Conservation (phyloP, 768 basidiomycete genomes). For the Boletus pseudopeckii region DNA sequence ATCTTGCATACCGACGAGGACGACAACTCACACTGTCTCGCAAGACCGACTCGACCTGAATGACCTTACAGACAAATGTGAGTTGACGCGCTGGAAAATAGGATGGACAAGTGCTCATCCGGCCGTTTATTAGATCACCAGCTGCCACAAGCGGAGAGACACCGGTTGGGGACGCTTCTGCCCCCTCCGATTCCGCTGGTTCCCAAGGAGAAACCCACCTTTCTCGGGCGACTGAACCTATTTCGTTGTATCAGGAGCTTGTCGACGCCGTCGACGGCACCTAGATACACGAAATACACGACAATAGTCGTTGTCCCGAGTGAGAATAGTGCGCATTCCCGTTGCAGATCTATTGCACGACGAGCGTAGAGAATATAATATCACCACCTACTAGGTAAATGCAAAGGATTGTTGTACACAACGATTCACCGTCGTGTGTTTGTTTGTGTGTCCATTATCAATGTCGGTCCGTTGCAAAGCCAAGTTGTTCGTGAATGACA, state of each 20-base stretch:
- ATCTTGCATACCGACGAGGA: neutral
- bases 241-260: conserved; percentile 2
- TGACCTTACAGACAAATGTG: neutral
- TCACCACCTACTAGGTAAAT: neutral
- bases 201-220: neutral
- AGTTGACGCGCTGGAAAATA: neutral
- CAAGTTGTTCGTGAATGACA: conserved; percentile 1
- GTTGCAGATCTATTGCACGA: conserved; percentile 8
- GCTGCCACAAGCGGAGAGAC: neutral
- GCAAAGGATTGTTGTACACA: neutral
- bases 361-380: conserved; percentile 3
- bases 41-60: neutral
- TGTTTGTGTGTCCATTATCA: neutral
- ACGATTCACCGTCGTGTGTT: neutral
- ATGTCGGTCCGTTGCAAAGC: neutral
- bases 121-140: conserved; percentile 4
- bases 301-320: neutral
- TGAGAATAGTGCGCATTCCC: conserved; percentile 5
- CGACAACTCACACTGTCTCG: neutral
- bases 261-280: neutral
- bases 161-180: neutral
- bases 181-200: conserved; percentile 1
- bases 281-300: neutral
- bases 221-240: conserved; percentile 12
- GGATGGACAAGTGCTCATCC: neutral